Evolutionary conservation across 352 stramenopile genomes (phyloP), one percentile per base, ranked within the genome.

Genomic region (Pythium rhizo-oryzae): DNA sequence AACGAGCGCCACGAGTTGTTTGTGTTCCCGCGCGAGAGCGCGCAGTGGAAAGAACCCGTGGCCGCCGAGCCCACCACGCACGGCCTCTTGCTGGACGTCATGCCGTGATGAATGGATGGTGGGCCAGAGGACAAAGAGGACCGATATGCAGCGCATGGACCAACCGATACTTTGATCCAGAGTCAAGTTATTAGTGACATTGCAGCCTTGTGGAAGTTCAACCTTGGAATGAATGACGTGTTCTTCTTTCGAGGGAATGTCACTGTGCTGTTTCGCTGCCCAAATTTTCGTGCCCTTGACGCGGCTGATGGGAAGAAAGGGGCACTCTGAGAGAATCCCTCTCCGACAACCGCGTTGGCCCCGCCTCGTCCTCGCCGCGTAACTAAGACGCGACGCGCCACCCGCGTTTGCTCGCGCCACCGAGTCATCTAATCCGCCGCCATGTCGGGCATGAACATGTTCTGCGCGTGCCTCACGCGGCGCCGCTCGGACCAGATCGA

Each of bases 1-100:
- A 84, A 91, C 51, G 85, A 92, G 64, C 81, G 83, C 19, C 83
- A 80, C 25, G 84, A 94, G 65, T 57, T 94, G 19, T 94, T 92
- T 70, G 84, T 94, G 23, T 72, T 94, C 28, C 85, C 85, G 4
- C 74, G 78, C 23, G 78, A 91, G 41, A 85, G 75, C 37, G 65
- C 84, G 18, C 72, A 87, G 24, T 92, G 80, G 82, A 76, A 81
- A 57, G 23, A 37, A 15, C 11, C n/a, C 6, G 21, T 19, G n/a
- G 18, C 19, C 1, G n/a, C 28, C 2, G 35, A 57, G 25, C n/a
- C 58, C 2, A 1, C 30, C 16, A 21, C 19, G 25, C 13, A 15
- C 55, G 25, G 30, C 2, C n/a, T 25, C n/a, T 24, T 59, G 19
- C 25, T 58, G 2, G 25, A 59, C 7, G 56, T 7, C 39, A 30